Base-by-base conservation (phyloP, 345 rosid genomes). In the Iberis pinnata region DNA sequence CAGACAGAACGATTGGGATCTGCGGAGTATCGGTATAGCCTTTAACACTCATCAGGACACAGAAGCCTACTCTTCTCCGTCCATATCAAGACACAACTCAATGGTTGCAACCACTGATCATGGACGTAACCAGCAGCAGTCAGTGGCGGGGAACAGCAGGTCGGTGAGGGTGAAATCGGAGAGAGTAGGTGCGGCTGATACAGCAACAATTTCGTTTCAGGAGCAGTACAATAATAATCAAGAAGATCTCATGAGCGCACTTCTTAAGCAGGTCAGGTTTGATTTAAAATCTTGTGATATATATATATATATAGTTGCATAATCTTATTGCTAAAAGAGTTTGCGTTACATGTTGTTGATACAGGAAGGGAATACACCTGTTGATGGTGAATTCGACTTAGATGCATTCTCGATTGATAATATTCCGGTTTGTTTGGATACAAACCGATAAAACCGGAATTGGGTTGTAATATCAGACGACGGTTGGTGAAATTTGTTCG, bases 171-270 rank as follows among this genome's bases (percentile, higher is more conserved):
- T 84, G 35, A 90, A 90, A 62, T 56, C 86, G 1, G 98, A 90
- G 76, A 63, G 74, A 44, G 56, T 48, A 16, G 53, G 6, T 26
- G 33, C 77, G 12, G 47, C 67, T 15, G 94, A 80, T 58, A n/a
- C 77, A 58, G 35, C 55, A 0, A 18, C 74, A 16, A 18, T 64
- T 56, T 54, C 80, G 52, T 83, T 76, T 44, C 72, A 71, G 4
- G 86, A 78, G 13, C 86, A 78, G 13, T 88, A 73, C 35, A 82
- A 64, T 29, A 80, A 60, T 53, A 66, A 75, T 64, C 86, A 84
- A 70, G 98, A 84, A 41, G 96, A 84, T 77, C 95, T 92, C 68
- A 87, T 83, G 98, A 83, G 81, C 49, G 89, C 86, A 43, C 77
- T 87, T 67, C 82, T 84, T 53, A 84, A 78, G 73, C 96, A 83